Percentiles rank a stretch among this genome's conserved stretches.
phyloP scores from a whole-genome alignment of 2,329 filamentous ascomycete species.

The Pezicula carpinea region DNA sequence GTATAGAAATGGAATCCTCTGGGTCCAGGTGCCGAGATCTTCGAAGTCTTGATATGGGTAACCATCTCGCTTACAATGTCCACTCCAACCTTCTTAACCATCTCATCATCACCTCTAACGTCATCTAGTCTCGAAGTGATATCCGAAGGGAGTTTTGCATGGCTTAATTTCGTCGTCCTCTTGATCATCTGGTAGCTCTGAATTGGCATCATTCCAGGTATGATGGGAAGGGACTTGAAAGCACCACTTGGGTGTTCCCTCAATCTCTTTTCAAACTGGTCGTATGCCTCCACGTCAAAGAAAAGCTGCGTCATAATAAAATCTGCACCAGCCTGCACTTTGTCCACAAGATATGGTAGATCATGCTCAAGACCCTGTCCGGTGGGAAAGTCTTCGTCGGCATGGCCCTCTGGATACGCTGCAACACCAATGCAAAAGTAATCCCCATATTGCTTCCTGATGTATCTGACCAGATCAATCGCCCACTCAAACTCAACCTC shows the following conservation, averaged over 20 bases:
- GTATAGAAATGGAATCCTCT: slow-evolving; percentile 97
- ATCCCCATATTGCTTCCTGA: slow-evolving; percentile 77
- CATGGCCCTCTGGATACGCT: slow-evolving; percentile 91
- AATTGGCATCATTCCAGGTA: slow-evolving; percentile 95
- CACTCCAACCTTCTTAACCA: slow-evolving; percentile 74
- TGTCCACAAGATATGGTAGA: slow-evolving; percentile 83
- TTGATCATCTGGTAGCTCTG: slow-evolving; percentile 96
- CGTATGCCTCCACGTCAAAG: slow-evolving; percentile 83
- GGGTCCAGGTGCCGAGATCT: slow-evolving; percentile 51
- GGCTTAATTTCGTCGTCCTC: slow-evolving; percentile 88
- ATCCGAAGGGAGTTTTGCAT: slow-evolving; percentile 71
- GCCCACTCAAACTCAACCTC: slow-evolving; percentile 85
- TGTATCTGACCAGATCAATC: slow-evolving; percentile 84
- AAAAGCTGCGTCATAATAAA: slow-evolving; percentile 99
- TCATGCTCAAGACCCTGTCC: slow-evolving; percentile 71
- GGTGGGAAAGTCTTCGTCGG: slow-evolving; percentile 78
- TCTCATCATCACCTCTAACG: slow-evolving; percentile 75
- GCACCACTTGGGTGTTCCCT: slow-evolving; percentile 76
- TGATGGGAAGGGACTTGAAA: slow-evolving; percentile 83
- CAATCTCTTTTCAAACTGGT: slow-evolving; percentile 70
- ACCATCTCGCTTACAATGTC: slow-evolving; percentile 83
- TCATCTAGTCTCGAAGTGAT: slow-evolving; percentile 67
- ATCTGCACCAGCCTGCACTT: slow-evolving; percentile 85
- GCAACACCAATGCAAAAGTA: slow-evolving; percentile 97
- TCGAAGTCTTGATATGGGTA: slow-evolving; percentile 66